These are phyloP conservation scores for Exophiala bonariae DNA, from an alignment of 2,329 filamentous ascomycete species.

Conservation along the genomic window DNA sequence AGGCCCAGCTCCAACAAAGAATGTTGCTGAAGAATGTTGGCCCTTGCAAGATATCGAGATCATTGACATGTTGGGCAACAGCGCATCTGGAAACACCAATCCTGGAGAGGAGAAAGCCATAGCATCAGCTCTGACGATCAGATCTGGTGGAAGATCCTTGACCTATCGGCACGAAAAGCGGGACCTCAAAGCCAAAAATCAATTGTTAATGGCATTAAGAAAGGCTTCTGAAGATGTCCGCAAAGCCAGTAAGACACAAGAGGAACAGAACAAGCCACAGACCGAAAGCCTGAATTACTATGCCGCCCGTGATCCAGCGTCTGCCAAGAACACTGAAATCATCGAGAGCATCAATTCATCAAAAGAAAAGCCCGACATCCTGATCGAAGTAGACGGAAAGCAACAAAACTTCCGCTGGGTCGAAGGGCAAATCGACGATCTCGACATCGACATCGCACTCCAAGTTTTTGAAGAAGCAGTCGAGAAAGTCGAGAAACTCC, in stretches of 20 bases:
- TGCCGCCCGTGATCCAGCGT: slow-evolving; percentile 72
- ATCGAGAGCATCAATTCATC: slow-evolving; percentile 75
- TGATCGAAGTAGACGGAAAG: slow-evolving; percentile 94
- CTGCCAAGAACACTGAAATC: slow-evolving; percentile 76
- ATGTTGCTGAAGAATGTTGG: slow-evolving; percentile 94
- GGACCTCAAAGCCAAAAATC: slow-evolving; percentile 74
- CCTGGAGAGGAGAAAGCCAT: slow-evolving; percentile 60
- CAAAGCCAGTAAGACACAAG: slow-evolving; percentile 79
- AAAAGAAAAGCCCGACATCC: slow-evolving; percentile 70
- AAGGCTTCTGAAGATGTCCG: slow-evolving; percentile 91
- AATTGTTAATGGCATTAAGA: slow-evolving; percentile 82
- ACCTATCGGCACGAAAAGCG: slow-evolving; percentile 89
- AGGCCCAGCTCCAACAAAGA: slow-evolving; percentile 60
- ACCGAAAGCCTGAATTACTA: slow-evolving; percentile 80
- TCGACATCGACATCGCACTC: slow-evolving; percentile 93
- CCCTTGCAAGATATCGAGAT: slow-evolving; percentile 89
- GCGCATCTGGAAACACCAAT: slow-evolving; percentile 38
- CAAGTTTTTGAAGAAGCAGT: slow-evolving; percentile 87
- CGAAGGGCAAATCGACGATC: slow-evolving; percentile 88
- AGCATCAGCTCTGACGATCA: slow-evolving; percentile 84
- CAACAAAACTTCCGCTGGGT: slow-evolving; percentile 96
- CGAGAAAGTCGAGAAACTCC: slow-evolving; percentile 78
- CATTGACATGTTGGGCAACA: slow-evolving; percentile 71
- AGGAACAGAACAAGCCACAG: slow-evolving; percentile 80
- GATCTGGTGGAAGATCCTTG: slow-evolving; percentile 86